Evolutionary conservation across 805 yeast genomes (phyloP), one percentile per base, ranked within the genome.

Genomic region (Pichia paraexigua): DNA sequence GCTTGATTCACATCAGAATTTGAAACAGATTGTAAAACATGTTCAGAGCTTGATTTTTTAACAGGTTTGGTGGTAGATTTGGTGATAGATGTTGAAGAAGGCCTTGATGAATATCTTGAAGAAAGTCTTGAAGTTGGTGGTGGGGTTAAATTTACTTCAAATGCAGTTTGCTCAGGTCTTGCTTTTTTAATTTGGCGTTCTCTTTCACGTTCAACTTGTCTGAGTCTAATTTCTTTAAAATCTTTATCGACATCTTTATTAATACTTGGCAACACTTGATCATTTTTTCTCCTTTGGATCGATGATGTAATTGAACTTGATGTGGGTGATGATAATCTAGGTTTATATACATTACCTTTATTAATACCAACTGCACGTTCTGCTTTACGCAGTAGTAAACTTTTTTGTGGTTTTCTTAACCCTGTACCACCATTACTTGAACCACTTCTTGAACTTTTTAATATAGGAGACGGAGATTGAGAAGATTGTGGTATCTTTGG

Each of bases 351-450:
- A 50, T 28, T 20, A 28, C 54, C 3, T 47, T 41, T 35, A 46
- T 40, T 47, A 6, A 51, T 51, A 15, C 54, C 54, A 12, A 53
- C 51, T 6, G 56, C 60, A 39, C 59, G 54, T 47, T 57, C 59
- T 7, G 62, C 61, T 7, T 61, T 59, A 21, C 60, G 37, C 13
- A 57, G 21, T 2, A 62, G 54, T 44, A 57, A 57, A 11, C 63
- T 58, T 39, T 59, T 60, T 24, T 57, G 56, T 13, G 51, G 40
- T 46, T 57, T 60, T 42, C 40, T 32, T 7, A 28, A 7, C n/a
- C 46, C 48, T 10, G 43, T 49, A 25, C 52, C 50, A 37, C 49
- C 54, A 51, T 50, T 49, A 44, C 43, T 25, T 41, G 41, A 28
- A 39, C 13, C 42, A n/a, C 22, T 32, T 45, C 25, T 44, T 47